Evolutionary conservation across 768 basidiomycete species (phyloP).

Genomic region (Mycena albidolilacea): DNA sequence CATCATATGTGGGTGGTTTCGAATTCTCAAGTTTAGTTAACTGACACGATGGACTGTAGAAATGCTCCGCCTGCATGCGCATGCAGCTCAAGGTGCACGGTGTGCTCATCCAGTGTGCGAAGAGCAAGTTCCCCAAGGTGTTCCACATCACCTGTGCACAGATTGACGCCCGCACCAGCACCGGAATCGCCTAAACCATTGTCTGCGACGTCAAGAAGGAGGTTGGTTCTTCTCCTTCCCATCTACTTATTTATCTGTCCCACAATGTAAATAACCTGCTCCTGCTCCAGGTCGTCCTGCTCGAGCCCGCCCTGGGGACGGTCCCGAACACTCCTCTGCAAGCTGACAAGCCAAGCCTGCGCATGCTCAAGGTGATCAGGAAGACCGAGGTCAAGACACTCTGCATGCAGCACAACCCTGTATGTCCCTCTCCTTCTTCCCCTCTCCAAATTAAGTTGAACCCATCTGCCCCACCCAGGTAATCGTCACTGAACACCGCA

Average conservation of each 20-base stretch:
- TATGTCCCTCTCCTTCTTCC: no score
- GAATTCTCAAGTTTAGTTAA: neutral
- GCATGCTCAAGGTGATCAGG: conserved; percentile 76
- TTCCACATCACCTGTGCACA: conserved; percentile 94
- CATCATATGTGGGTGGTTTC: conserved; percentile 87
- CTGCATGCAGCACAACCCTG: no score
- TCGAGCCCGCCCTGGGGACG: conserved; percentile 55
- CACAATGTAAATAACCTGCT: neutral
- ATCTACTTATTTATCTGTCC: neutral
- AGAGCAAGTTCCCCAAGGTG: conserved; percentile 93
- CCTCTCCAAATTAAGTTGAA: no score
- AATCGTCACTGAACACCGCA: no score
- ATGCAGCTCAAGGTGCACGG: conserved; percentile 39
- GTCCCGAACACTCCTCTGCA: neutral
- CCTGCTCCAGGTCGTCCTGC: conserved; percentile 66
- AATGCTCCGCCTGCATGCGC: no score
- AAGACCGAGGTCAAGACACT: conserved; percentile 83
- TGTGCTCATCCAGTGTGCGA: conserved; percentile 92
- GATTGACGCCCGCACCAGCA: conserved; percentile 61
- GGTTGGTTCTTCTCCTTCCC: neutral
- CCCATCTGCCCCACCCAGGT: no score
- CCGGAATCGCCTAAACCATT: conserved; percentile 72
- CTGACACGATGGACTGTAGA: no score
- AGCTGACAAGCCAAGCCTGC: conserved; percentile 35
- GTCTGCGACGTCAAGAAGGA: conserved; percentile 86